Percentiles rank a stretch among this genome's conserved stretches.
Conservation (phyloP, 139 green algal species). For the Closterium sp. region DNA sequence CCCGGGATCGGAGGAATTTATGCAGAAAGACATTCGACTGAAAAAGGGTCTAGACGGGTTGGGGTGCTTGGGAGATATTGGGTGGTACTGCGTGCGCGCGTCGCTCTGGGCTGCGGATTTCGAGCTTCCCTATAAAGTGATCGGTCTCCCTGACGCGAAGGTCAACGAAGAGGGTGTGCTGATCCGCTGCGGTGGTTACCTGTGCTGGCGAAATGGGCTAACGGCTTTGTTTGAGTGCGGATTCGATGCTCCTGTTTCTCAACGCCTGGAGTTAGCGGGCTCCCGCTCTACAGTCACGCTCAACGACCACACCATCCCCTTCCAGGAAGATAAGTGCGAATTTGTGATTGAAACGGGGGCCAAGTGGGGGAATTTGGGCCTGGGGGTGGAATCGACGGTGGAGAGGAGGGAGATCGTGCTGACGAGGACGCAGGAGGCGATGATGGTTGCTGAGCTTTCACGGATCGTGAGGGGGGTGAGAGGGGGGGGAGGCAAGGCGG, state of each 20-base stretch:
- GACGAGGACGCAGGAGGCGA: not conserved
- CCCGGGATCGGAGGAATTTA: not conserved
- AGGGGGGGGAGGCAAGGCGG: not conserved
- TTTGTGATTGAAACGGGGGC: slow-evolving; percentile 1
- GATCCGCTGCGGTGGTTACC: slow-evolving; percentile 12
- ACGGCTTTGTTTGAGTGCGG: slow-evolving; percentile 7
- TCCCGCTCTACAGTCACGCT: not conserved
- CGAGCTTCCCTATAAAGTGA: slow-evolving; percentile 15
- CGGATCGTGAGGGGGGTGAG: slow-evolving; percentile 3
- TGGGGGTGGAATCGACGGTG: not conserved
- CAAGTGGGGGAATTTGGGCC: not conserved
- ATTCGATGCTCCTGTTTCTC: not conserved
- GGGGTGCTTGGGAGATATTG: slow-evolving; percentile 31
- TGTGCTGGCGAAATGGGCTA: slow-evolving; percentile 4
- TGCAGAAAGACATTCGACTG: slow-evolving; percentile 12
- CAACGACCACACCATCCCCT: slow-evolving; percentile 15
- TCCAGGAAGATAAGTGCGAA: not conserved
- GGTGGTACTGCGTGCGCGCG: slow-evolving; percentile 30
- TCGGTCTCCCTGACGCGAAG: not conserved
- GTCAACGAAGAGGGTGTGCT: slow-evolving; percentile 10
- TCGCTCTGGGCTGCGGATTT: slow-evolving; percentile 24
- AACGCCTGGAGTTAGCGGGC: not conserved
- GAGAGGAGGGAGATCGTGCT: not conserved
- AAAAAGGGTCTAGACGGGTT: slow-evolving; percentile 17
- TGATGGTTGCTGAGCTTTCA: not conserved